phyloP scores from a whole-genome alignment of 805 yeast genomes.

The Ogataea methylovora region DNA sequence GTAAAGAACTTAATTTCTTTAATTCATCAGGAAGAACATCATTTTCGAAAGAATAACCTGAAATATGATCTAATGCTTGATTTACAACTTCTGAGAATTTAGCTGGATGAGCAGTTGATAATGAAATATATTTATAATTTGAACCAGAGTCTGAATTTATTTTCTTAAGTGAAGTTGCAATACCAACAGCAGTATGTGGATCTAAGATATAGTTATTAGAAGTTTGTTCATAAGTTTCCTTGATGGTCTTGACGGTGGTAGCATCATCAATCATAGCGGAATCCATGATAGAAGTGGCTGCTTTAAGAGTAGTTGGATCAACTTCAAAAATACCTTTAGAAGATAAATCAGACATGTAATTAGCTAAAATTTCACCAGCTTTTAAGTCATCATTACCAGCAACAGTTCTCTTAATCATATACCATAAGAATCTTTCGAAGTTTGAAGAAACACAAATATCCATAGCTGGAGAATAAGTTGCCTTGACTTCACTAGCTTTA shows the following conservation, averaged over 20 bases:
- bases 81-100: slow-evolving; percentile 96
- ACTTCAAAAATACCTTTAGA: slow-evolving; percentile 70
- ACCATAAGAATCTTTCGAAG: slow-evolving; percentile 96
- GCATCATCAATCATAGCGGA: slow-evolving; percentile 76
- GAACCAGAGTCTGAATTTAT: slow-evolving; percentile 34
- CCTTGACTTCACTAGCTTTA: slow-evolving; percentile 66
- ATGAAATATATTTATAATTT: slow-evolving; percentile 52
- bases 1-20: slow-evolving; percentile 58
- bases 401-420: slow-evolving; percentile 68
- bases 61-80: slow-evolving; percentile 56
- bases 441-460: slow-evolving; percentile 93
- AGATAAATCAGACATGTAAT: slow-evolving; percentile 78
- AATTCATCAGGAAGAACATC: slow-evolving; percentile 89
- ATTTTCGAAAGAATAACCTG: slow-evolving; percentile 76
- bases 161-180: slow-evolving; percentile 63
- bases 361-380: slow-evolving; percentile 67
- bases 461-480: slow-evolving; percentile 97
- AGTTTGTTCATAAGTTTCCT: slow-evolving; percentile 50
- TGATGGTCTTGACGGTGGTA: slow-evolving; percentile 76
- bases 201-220: slow-evolving; percentile 74
- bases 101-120: slow-evolving; percentile 98
- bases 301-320: slow-evolving; percentile 51
- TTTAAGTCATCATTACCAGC: slow-evolving; percentile 48
- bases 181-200: slow-evolving; percentile 96
- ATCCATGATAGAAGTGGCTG: slow-evolving; percentile 63